These are phyloP conservation scores for Sarocladium oryzae DNA, from an alignment of 2,329 filamentous ascomycete genomes.

Conservation along the genomic window DNA sequence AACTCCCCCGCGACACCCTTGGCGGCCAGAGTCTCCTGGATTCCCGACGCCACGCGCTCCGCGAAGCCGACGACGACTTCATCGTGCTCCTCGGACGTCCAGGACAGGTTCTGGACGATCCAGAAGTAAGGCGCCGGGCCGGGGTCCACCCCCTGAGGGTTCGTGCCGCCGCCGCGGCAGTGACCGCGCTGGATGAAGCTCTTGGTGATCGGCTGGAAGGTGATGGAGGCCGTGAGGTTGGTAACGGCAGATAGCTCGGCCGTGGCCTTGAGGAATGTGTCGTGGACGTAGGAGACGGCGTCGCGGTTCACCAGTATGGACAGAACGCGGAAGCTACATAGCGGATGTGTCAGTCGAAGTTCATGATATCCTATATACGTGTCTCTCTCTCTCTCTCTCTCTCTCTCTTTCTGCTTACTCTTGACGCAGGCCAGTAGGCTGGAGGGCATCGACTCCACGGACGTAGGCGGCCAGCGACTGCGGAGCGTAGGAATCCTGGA, in stretches of 20 bases:
- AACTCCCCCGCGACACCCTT: constrained; percentile 11
- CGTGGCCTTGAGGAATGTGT: constrained; percentile 10
- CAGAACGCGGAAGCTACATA: constrained; percentile 14
- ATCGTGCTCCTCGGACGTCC: constrained; percentile 12
- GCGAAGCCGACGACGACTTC: constrained; percentile 1
- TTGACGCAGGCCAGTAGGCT: constrained; percentile 14
- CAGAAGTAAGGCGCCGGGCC: constrained; percentile 14
- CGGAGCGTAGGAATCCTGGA: constrained; percentile 11
- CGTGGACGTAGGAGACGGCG: constrained; percentile 12
- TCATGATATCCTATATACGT: no score
- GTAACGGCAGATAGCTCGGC: constrained; percentile 9
- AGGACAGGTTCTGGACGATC: constrained; percentile 14
- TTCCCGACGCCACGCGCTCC: constrained; percentile 7
- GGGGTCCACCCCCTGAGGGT: constrained; percentile 14
- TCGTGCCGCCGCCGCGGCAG: constrained; percentile 10
- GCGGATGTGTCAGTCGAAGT: background rate
- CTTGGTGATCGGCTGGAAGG: constrained; percentile 15
- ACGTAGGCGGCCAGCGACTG: constrained; percentile 13
- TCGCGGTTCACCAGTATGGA: constrained; percentile 13
- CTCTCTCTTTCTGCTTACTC: no score
- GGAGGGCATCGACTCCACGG: constrained; percentile 12
- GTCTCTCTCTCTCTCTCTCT: no score
- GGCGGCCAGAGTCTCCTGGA: constrained; percentile 9
- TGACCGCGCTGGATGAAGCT: constrained; percentile 12
- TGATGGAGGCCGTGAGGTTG: constrained; percentile 13